Evolutionary conservation across 176 grass and related monocot genomes (phyloP).

Genomic region (Alopecurus myosuroides): DNA sequence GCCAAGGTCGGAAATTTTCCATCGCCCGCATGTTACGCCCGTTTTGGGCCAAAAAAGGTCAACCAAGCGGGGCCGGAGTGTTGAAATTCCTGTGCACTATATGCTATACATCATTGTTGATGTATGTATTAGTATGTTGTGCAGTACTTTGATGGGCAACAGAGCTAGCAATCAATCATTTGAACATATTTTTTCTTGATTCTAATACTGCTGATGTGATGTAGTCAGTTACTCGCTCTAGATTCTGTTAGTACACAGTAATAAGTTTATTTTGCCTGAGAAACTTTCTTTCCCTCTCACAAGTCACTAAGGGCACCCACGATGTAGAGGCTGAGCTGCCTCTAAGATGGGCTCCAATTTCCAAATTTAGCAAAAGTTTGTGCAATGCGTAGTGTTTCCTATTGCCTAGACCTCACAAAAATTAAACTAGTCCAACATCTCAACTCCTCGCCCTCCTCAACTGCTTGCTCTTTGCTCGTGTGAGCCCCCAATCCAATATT

Average conservation of each 20-base stretch:
- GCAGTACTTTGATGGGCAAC: not conserved
- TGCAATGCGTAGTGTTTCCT: not conserved
- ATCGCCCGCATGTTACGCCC: no score
- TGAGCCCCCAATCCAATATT: not conserved
- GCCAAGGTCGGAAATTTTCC: no score
- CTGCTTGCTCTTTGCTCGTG: not conserved
- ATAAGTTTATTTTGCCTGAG: not conserved
- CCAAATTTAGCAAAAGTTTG: not conserved
- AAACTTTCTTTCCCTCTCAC: not conserved
- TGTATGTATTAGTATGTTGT: not conserved
- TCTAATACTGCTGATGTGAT: not conserved
- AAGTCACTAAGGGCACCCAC: not conserved
- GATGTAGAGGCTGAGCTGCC: not conserved
- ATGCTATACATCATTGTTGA: not conserved
- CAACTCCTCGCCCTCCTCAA: not conserved
- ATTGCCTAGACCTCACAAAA: not conserved
- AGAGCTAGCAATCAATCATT: not conserved
- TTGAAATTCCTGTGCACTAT: slow-evolving; percentile 1
- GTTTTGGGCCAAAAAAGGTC: no score
- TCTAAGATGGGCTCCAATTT: not conserved
- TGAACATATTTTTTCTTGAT: not conserved
- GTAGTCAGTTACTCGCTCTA: not conserved
- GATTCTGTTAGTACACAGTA: not conserved
- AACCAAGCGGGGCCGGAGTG: no score
- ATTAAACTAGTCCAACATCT: not conserved